Evolutionary conservation across 306 rosid species (phyloP).

Genomic region (Argentina anserina): DNA sequence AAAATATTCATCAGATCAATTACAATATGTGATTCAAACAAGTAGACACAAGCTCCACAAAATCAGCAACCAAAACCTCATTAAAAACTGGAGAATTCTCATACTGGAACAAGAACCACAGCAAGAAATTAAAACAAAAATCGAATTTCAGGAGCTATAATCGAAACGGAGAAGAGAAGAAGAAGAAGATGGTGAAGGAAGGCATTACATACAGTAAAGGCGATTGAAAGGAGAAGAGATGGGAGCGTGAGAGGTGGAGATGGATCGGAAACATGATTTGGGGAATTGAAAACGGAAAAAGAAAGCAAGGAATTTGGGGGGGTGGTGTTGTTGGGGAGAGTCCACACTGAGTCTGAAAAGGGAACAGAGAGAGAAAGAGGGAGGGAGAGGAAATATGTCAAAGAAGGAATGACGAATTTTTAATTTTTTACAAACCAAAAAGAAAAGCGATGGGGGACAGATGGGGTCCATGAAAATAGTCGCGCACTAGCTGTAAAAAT

Average conservation of each 20-base stretch:
- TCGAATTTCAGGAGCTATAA: conserved; percentile 32
- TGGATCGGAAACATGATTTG: conserved; percentile 34
- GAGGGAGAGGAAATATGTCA: no score
- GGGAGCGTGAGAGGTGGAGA: conserved; percentile 40
- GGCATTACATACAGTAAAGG: conserved; percentile 63
- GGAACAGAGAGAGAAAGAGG: not conserved
- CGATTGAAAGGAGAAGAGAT: conserved; percentile 49
- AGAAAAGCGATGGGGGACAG: no score
- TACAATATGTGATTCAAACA: not conserved
- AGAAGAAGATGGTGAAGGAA: conserved; percentile 1
- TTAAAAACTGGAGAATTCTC: conserved; percentile 19
- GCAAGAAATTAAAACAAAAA: conserved; percentile 9
- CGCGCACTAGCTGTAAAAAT: not conserved
- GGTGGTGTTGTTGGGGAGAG: conserved; percentile 25
- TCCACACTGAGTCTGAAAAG: conserved; percentile 24
- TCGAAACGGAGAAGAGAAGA: conserved; percentile 6
- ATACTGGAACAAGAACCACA: conserved; percentile 11
- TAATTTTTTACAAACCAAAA: no score
- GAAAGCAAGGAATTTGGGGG: conserved; percentile 41
- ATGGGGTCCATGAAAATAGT: conserved; percentile 1
- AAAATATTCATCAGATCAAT: not conserved
- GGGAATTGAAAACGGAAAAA: not conserved
- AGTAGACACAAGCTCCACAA: conserved; percentile 23
- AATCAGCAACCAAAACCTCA: conserved; percentile 21
- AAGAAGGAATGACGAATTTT: no score